Percentiles rank a stretch among this genome's conserved stretches.
Conservation (phyloP, 192 early-diverging fungal genomes). For the Coemansia aciculifera region DNA sequence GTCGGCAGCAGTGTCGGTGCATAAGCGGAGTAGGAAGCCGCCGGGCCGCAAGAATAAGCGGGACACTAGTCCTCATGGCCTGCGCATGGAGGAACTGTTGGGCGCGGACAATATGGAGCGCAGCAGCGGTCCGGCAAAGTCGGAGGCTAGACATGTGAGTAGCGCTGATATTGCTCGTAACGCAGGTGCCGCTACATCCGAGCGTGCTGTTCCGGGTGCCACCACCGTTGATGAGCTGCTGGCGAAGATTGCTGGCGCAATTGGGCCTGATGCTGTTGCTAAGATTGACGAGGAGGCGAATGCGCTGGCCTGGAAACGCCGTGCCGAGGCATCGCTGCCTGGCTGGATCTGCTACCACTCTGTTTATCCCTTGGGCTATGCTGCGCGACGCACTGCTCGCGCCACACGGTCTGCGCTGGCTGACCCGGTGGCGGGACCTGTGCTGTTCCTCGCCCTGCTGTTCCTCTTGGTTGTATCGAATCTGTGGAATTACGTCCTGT, state of each 20-base stretch:
- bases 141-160: background rate
- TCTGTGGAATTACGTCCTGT: slow-evolving; percentile 16
- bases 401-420: background rate
- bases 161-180: background rate
- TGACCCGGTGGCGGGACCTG: slow-evolving; percentile 11
- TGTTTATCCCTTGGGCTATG: slow-evolving; percentile 21
- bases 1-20: background rate
- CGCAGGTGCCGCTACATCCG: background rate
- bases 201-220: background rate
- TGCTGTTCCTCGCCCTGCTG: slow-evolving; percentile 15
- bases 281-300: background rate
- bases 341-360: slow-evolving; percentile 32
- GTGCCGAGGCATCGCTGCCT: slow-evolving; percentile 23
- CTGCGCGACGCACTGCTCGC: background rate
- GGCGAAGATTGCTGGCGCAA: background rate
- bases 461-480: slow-evolving; percentile 22
- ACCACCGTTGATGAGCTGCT: background rate
- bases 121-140: background rate
- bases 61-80: slow-evolving; percentile 37
- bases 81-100: slow-evolving; percentile 53
- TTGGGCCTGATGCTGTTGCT: background rate
- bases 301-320: slow-evolving; percentile 12
- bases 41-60: slow-evolving; percentile 15
- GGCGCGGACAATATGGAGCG: slow-evolving; percentile 8
- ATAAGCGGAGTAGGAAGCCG: slow-evolving; percentile 16